A percentile compares a stretch with the other conserved stretches of the same genome.
Evolutionary conservation across 129 eudicot genomes (phyloP).

Genomic region (Flaveria robusta): DNA sequence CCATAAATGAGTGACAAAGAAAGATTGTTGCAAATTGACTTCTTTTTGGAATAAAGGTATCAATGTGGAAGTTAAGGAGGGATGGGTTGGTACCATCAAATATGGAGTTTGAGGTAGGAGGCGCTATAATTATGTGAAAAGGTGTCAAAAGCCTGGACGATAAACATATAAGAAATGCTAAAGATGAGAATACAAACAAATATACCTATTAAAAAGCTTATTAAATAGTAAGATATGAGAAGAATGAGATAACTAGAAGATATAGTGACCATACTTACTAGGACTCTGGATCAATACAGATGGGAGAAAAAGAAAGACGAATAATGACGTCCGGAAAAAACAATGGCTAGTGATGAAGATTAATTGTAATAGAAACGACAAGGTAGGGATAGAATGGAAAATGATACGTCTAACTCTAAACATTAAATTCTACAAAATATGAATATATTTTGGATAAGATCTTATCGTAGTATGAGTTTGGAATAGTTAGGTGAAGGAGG

Average conservation of each 20-base stretch:
- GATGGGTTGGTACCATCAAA: conserved; percentile 25
- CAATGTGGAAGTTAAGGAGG: neutral
- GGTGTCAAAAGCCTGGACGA: conserved; percentile 12
- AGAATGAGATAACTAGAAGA: no score
- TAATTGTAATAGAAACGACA: neutral
- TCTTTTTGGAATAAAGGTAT: conserved; percentile 18
- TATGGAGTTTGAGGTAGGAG: conserved; percentile 31
- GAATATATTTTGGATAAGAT: neutral
- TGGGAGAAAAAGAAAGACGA: neutral
- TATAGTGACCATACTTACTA: no score
- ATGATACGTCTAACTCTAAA: conserved; percentile 9
- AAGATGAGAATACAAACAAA: no score
- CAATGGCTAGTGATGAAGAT: neutral
- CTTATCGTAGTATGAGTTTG: neutral
- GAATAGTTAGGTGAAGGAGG: conserved; percentile 26
- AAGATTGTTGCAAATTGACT: conserved; percentile 29
- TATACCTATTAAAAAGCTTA: no score
- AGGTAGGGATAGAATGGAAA: neutral
- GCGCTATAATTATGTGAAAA: conserved; percentile 9
- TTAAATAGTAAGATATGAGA: no score
- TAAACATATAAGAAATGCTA: neutral
- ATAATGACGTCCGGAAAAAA: neutral
- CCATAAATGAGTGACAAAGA: conserved; percentile 28
- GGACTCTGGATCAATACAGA: no score
- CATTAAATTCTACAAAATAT: neutral